phyloP scores from a whole-genome alignment of 2,329 filamentous ascomycete species.

The Neoascochyta sp. region DNA sequence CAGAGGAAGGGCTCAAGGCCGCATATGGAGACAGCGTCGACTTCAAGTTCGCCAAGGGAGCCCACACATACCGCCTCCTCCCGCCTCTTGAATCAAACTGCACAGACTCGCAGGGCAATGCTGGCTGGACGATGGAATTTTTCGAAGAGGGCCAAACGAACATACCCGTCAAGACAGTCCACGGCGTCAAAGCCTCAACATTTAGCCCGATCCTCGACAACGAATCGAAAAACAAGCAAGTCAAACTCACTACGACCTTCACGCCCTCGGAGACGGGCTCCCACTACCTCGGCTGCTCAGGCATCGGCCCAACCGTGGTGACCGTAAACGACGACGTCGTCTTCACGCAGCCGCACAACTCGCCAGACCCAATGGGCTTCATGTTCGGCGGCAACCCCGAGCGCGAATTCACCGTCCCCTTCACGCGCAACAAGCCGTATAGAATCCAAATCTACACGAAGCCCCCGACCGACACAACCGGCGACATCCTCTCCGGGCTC shows the following conservation, averaged over 20 bases:
- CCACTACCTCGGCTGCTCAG: conserved; percentile 35
- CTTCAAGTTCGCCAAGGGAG: conserved; percentile 33
- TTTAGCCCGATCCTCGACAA: conserved; percentile 24
- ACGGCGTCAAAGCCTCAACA: conserved; percentile 22
- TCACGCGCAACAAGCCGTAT: conserved; percentile 60
- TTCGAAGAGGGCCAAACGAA: conserved; percentile 23
- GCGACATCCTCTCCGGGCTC: conserved; percentile 26
- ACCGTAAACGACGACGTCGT: conserved; percentile 26
- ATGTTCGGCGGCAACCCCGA: conserved; percentile 63
- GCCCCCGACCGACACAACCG: conserved; percentile 51
- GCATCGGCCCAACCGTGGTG: conserved; percentile 31
- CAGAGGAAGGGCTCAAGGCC: conserved; percentile 23
- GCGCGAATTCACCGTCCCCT: conserved; percentile 55
- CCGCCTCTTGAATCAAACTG: conserved; percentile 26
- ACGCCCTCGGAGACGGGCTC: conserved; percentile 22
- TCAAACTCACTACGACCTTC: conserved; percentile 23
- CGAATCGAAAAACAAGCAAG: conserved; percentile 22
- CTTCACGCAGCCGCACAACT: conserved; percentile 45
- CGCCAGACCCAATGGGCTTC: conserved; percentile 60
- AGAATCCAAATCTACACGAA: conserved; percentile 56
- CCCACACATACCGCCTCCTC: conserved; percentile 34
- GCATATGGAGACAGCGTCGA: conserved; percentile 28
- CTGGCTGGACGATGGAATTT: conserved; percentile 31
- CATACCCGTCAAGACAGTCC: conserved; percentile 20
- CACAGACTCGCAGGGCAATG: conserved; percentile 24